A percentile compares a stretch with the other conserved stretches of the same genome.
These are phyloP conservation scores for Tephrocybe sp. DNA, from an alignment of 768 basidiomycete genomes.

Conservation along the genomic window DNA sequence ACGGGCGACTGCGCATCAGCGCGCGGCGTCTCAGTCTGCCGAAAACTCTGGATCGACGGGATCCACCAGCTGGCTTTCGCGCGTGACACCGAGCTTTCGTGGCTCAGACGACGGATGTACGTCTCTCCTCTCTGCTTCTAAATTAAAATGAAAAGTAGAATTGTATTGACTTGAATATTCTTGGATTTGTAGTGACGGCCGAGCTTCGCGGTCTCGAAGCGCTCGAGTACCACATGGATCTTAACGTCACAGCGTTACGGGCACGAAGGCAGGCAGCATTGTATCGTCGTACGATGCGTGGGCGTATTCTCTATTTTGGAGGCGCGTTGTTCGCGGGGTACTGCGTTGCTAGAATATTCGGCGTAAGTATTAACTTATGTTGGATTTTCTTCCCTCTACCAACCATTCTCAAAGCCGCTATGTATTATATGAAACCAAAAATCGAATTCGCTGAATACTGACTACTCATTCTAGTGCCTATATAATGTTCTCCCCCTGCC, in stretches of 20 bases:
- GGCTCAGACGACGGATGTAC: slow-evolving; percentile 37
- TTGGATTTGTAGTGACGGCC: slow-evolving; percentile 35
- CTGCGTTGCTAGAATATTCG: slow-evolving; percentile 60
- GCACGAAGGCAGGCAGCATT: slow-evolving; percentile 44
- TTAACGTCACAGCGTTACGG: slow-evolving; percentile 50
- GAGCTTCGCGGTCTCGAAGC: slow-evolving; percentile 66
- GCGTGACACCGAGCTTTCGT: slow-evolving; percentile 48
- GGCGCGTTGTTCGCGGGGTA: slow-evolving; percentile 63
- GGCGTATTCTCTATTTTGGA: slow-evolving; percentile 42
- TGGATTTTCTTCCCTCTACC: not conserved
- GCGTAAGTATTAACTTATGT: slow-evolving; percentile 38
- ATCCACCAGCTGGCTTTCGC: slow-evolving; percentile 44
- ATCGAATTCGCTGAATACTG: not conserved
- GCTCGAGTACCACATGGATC: slow-evolving; percentile 65
- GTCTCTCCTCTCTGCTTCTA: slow-evolving; percentile 15
- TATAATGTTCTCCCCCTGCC: slow-evolving; percentile 44
- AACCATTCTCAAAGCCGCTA: too few relatives aligned
- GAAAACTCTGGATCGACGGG: slow-evolving; percentile 13
- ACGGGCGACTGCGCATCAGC: slow-evolving; percentile 28
- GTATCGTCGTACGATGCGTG: slow-evolving; percentile 53
- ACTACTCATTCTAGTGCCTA: slow-evolving; percentile 36
- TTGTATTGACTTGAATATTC: not conserved
- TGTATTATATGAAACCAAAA: too few relatives aligned
- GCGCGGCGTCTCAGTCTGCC: slow-evolving; percentile 17
- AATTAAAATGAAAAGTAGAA: not conserved